A percentile compares a stretch with the other conserved stretches of the same genome.
Conservation (phyloP, 2,329 filamentous ascomycete genomes). For the Cordyceps cicadae region DNA sequence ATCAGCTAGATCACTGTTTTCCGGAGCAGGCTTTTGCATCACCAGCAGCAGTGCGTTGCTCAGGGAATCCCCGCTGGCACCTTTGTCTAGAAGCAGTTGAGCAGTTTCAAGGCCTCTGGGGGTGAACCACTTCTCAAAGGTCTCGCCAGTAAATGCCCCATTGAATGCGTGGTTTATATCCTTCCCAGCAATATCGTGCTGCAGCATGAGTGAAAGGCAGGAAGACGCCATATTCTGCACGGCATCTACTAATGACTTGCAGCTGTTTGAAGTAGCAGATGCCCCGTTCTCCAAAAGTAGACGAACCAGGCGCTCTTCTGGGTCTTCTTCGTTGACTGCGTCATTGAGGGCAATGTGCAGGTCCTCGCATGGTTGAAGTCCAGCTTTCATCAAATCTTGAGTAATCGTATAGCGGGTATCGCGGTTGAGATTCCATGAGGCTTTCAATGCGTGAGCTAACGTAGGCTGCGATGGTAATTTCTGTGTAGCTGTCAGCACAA, state of each 20-base stretch:
- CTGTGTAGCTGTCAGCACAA: conserved; percentile 20
- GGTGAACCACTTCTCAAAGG: conserved; percentile 37
- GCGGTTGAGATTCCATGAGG: conserved; percentile 41
- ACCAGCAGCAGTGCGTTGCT: conserved; percentile 37
- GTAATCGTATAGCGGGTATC: conserved; percentile 41
- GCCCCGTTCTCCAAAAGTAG: conserved; percentile 44
- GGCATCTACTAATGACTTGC: conserved; percentile 44
- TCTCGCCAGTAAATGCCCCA: conserved; percentile 34
- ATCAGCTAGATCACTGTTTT: conserved; percentile 32
- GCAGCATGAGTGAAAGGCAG: conserved; percentile 35
- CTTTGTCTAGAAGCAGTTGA: conserved; percentile 40
- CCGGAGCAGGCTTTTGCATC: conserved; percentile 34
- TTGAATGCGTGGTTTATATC: conserved; percentile 39
- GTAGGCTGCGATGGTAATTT: conserved; percentile 40
- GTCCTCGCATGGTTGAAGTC: conserved; percentile 39
- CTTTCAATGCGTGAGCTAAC: conserved; percentile 42
- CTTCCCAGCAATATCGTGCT: conserved; percentile 30
- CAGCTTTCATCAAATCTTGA: conserved; percentile 43
- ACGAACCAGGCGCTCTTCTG: conserved; percentile 37
- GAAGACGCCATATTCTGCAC: conserved; percentile 30
- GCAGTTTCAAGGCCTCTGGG: conserved; percentile 38
- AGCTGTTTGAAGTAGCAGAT: conserved; percentile 42
- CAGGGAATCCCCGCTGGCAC: conserved; percentile 37
- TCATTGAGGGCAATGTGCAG: conserved; percentile 42
- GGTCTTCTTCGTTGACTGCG: conserved; percentile 45